These are phyloP conservation scores for Starmerella khaoyaiensis DNA, from an alignment of 805 yeast species.

Conservation along the genomic window DNA sequence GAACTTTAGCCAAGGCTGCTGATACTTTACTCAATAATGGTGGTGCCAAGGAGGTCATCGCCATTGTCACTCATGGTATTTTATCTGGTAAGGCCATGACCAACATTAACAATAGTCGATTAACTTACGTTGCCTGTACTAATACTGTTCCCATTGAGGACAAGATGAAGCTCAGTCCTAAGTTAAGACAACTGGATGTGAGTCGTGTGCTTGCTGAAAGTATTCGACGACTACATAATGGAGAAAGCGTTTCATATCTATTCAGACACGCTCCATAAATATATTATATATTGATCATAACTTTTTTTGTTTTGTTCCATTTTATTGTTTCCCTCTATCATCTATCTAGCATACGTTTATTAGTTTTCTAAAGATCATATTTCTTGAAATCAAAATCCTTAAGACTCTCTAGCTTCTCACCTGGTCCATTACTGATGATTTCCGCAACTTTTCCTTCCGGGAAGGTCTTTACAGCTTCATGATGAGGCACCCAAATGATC, in stretches of 20 bases:
- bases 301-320: neutral
- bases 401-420: conserved; percentile 43
- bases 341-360: no score
- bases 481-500: conserved; percentile 93
- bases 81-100: conserved; percentile 76
- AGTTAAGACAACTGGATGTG: conserved; percentile 69
- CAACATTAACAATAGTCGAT: conserved; percentile 53
- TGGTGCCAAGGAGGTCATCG: conserved; percentile 75
- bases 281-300: neutral
- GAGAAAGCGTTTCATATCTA: conserved; percentile 84
- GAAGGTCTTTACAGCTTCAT: conserved; percentile 48
- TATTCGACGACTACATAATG: conserved; percentile 87
- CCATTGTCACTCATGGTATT: conserved; percentile 94
- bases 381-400: conserved; percentile 39
- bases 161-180: conserved; percentile 45
- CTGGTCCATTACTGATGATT: conserved; percentile 38
- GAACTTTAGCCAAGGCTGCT: conserved; percentile 91
- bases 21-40: conserved; percentile 61
- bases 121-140: conserved; percentile 74
- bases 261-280: conserved; percentile 32
- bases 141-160: conserved; percentile 82
- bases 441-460: conserved; percentile 36
- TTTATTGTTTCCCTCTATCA: neutral
- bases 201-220: conserved; percentile 86
- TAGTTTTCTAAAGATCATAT: conserved; percentile 27